phyloP scores from a whole-genome alignment of 2,329 filamentous ascomycete genomes.

The Corniculantispora saksenae region DNA sequence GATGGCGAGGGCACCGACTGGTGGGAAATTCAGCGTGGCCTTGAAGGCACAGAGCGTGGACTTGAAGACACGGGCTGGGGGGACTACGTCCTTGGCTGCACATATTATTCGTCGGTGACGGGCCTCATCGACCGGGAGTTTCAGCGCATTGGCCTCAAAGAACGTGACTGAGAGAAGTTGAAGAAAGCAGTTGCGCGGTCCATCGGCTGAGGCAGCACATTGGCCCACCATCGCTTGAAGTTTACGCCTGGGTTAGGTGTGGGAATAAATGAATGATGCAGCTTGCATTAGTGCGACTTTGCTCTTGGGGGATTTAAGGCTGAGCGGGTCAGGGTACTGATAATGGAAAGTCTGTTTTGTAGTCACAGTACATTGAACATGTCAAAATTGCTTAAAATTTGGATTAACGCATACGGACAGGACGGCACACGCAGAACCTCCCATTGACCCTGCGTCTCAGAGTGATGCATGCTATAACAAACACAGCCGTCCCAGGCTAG shows the following conservation, averaged over 20 bases:
- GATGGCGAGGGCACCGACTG: too few relatives aligned
- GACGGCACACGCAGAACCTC: not conserved
- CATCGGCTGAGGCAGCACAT: too few relatives aligned
- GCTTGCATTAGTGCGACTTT: not conserved
- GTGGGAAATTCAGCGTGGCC: too few relatives aligned
- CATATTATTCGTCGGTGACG: too few relatives aligned
- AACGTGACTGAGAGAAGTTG: too few relatives aligned
- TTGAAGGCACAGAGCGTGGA: too few relatives aligned
- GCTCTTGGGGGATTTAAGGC: not conserved
- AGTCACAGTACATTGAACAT: not conserved
- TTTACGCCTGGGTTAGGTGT: not conserved
- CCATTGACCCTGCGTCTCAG: constrained; percentile 11
- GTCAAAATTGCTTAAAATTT: constrained; percentile 6
- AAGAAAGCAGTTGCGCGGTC: too few relatives aligned
- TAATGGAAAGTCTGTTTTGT: not conserved
- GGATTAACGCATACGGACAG: constrained; percentile 16
- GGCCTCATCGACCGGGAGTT: too few relatives aligned
- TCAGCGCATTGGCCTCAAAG: too few relatives aligned
- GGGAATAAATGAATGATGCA: not conserved
- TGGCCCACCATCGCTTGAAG: too few relatives aligned
- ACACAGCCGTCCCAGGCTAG: constrained; percentile 14
- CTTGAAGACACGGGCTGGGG: too few relatives aligned
- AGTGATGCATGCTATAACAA: constrained; percentile 17
- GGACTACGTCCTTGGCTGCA: too few relatives aligned
- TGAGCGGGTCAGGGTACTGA: not conserved